phyloP scores from a whole-genome alignment of 2,329 filamentous ascomycete genomes.

The Aspergillus ochraceoroseus region DNA sequence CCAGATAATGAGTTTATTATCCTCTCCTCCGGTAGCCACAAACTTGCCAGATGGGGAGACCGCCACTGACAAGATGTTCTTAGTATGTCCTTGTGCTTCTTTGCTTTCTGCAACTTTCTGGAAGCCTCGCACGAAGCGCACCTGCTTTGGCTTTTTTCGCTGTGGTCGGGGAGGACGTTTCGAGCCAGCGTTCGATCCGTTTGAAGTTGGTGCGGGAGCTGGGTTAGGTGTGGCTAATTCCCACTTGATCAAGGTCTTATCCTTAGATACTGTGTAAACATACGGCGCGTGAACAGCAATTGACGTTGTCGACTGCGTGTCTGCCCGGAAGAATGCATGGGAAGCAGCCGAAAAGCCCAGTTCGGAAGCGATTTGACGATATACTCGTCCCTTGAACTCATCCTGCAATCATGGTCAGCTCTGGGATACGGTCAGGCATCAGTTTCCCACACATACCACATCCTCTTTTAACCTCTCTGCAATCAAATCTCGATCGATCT shows the following conservation, averaged over 20 bases:
- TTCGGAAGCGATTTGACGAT: slow-evolving; percentile 69
- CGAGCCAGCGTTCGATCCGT: slow-evolving; percentile 60
- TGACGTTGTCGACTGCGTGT: slow-evolving; percentile 71
- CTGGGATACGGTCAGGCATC: neutral
- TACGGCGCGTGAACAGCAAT: slow-evolving; percentile 74
- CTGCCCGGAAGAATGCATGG: slow-evolving; percentile 70
- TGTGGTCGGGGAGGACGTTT: slow-evolving; percentile 52
- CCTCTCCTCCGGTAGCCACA: slow-evolving; percentile 81
- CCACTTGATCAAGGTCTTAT: slow-evolving; percentile 84
- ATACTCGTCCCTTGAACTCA: slow-evolving; percentile 84
- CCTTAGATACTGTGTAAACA: slow-evolving; percentile 84
- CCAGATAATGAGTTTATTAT: slow-evolving; percentile 82
- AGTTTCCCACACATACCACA: slow-evolving; percentile 50
- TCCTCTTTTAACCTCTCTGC: slow-evolving; percentile 87
- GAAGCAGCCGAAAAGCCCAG: slow-evolving; percentile 64
- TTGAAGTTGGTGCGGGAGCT: slow-evolving; percentile 42
- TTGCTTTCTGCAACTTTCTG: slow-evolving; percentile 38
- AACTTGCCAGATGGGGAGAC: slow-evolving; percentile 86
- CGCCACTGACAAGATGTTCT: slow-evolving; percentile 74
- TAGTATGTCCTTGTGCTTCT: slow-evolving; percentile 67
- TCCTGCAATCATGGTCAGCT: slow-evolving; percentile 45
- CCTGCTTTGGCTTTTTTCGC: slow-evolving; percentile 43
- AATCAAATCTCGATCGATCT: slow-evolving; percentile 88
- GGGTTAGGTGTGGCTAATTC: slow-evolving; percentile 56
- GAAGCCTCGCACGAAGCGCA: slow-evolving; percentile 48